These are phyloP conservation scores for Bauhinia variegata DNA, from an alignment of 306 rosid genomes.

Conservation along the genomic window DNA sequence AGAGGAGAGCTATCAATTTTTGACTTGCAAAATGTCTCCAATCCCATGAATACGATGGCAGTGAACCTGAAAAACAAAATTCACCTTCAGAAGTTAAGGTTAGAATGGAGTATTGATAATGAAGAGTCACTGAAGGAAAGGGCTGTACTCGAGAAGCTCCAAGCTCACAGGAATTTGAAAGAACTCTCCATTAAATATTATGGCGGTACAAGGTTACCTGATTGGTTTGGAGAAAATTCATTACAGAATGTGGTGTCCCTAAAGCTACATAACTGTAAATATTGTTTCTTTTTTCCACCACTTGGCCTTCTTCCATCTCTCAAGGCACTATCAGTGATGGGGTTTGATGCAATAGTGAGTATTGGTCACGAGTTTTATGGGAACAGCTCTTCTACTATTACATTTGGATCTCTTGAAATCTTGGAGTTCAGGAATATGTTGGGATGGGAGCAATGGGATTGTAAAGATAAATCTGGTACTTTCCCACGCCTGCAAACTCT, in stretches of 20 bases:
- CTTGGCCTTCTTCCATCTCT: conserved; percentile 2
- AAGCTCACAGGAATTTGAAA: conserved; percentile 6
- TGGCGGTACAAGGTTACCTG: neutral
- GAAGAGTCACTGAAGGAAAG: neutral
- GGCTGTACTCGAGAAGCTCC: conserved; percentile 4
- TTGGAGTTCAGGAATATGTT: conserved; percentile 2
- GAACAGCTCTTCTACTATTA: neutral
- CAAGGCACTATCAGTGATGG: conserved; percentile 8
- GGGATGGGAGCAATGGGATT: conserved; percentile 23
- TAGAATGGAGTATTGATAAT: neutral
- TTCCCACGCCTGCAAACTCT: conserved; percentile 19
- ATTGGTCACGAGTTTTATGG: conserved; percentile 18
- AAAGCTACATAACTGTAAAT: neutral
- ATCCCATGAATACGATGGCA: neutral
- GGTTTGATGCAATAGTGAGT: neutral
- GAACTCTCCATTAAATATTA: neutral
- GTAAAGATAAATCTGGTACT: neutral
- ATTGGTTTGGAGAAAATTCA: neutral
- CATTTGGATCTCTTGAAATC: conserved; percentile 4
- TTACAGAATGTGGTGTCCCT: neutral
- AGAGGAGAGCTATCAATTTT: neutral
- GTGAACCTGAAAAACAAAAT: neutral
- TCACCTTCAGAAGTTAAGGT: neutral
- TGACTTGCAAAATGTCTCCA: conserved; percentile 6
- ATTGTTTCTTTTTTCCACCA: conserved; percentile 7